Percentiles rank a stretch among this genome's conserved stretches.
These are phyloP conservation scores for Aspergillus felis DNA, from an alignment of 2,329 filamentous ascomycete genomes.

Conservation along the genomic window DNA sequence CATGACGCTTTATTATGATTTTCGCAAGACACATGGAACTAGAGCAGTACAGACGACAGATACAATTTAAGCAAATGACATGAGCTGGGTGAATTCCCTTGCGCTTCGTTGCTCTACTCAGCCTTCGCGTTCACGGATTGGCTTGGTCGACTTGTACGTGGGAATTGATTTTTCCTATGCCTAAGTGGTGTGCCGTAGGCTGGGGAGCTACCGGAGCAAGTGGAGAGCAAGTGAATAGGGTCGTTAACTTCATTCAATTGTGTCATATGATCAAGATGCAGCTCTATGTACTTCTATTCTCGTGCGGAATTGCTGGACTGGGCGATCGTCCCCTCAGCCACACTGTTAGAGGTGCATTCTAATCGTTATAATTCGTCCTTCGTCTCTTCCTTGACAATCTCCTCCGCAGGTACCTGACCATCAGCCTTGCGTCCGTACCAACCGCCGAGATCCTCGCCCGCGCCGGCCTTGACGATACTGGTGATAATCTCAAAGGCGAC, in stretches of 20 bases:
- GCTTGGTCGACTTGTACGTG: neutral
- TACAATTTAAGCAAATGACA: constrained; percentile 4
- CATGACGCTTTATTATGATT: neutral
- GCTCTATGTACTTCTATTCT: neutral
- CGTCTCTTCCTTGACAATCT: constrained; percentile 15
- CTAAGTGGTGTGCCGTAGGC: neutral
- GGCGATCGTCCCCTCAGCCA: neutral
- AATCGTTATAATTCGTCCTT: constrained; percentile 29
- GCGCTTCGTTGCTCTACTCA: neutral
- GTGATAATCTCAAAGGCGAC: constrained; percentile 83
- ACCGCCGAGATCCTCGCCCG: constrained; percentile 36
- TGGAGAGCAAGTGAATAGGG: too few relatives aligned
- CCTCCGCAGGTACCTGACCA: constrained; percentile 15
- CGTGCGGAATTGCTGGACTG: neutral
- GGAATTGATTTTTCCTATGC: neutral
- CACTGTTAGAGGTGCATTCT: constrained; percentile 1
- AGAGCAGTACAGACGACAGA: constrained; percentile 1
- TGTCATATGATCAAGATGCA: neutral
- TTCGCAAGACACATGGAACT: neutral
- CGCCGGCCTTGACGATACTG: constrained; percentile 46
- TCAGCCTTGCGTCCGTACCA: constrained; percentile 34
- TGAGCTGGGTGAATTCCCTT: neutral
- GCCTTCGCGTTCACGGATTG: neutral
- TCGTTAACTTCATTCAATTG: neutral
- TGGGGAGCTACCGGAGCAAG: too few relatives aligned